These are phyloP conservation scores for Xerocomus nothofagi DNA, from an alignment of 1,284 basidiomycete species.

Conservation along the genomic window DNA sequence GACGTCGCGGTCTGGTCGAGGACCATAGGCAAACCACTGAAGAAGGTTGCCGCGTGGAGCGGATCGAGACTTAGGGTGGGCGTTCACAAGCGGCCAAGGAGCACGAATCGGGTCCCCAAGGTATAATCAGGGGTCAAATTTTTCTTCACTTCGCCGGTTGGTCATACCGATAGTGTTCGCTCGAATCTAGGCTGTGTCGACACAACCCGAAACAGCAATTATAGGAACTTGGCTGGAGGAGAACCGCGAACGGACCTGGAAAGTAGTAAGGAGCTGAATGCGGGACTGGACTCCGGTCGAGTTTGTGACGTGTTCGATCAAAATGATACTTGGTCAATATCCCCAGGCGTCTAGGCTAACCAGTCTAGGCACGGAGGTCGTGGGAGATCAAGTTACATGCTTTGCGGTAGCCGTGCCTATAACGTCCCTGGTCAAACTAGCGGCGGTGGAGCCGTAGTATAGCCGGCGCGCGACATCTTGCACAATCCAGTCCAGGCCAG, in stretches of 20 bases:
- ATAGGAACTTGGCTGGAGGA: slow-evolving; percentile 6
- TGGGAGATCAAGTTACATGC: slow-evolving; percentile 2
- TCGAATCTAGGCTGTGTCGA: slow-evolving; percentile 11
- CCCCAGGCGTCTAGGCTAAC: not conserved
- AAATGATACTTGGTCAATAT: slow-evolving; percentile 5
- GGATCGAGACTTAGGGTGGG: slow-evolving; percentile 20
- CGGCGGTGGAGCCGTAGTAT: slow-evolving; percentile 53
- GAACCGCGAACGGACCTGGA: slow-evolving; percentile 9
- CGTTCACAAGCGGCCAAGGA: slow-evolving; percentile 1
- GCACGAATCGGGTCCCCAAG: not conserved
- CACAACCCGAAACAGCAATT: slow-evolving; percentile 14
- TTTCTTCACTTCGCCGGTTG: slow-evolving; percentile 8
- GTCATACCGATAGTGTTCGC: slow-evolving; percentile 8
- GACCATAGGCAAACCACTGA: slow-evolving; percentile 11
- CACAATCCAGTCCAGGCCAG: slow-evolving; percentile 94
- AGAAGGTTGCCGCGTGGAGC: slow-evolving; percentile 26
- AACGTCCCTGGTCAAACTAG: slow-evolving; percentile 2
- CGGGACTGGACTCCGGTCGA: not conserved
- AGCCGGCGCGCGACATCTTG: slow-evolving; percentile 82
- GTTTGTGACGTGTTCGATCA: slow-evolving; percentile 16
- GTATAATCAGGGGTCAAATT: not conserved
- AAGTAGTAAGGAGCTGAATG: not conserved
- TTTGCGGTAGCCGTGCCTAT: slow-evolving; percentile 3
- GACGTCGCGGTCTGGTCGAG: slow-evolving; percentile 18
- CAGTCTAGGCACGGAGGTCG: slow-evolving; percentile 14